These are phyloP conservation scores for Mycena haematopus DNA, from an alignment of 768 basidiomycete genomes.

Conservation along the genomic window DNA sequence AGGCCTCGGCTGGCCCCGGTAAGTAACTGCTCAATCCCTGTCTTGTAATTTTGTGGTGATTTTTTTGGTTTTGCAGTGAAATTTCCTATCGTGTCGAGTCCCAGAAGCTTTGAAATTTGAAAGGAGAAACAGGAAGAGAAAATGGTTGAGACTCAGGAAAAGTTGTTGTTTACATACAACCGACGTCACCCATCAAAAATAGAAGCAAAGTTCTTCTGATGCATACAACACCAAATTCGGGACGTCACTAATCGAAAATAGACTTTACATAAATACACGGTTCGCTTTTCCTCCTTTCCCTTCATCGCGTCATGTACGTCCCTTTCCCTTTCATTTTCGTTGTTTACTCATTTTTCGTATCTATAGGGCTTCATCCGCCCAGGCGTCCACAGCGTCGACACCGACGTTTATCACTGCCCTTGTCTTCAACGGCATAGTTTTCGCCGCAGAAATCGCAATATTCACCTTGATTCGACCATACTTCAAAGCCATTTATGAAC, in stretches of 20 bases:
- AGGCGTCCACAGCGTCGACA: slow-evolving; percentile 70
- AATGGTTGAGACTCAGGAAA: too few species aligned
- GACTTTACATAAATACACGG: background rate
- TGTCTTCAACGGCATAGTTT: slow-evolving; percentile 79
- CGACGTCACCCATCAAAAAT: too few species aligned
- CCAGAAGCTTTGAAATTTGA: background rate
- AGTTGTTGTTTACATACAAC: too few species aligned
- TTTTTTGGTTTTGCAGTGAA: background rate
- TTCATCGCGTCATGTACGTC: slow-evolving; percentile 8
- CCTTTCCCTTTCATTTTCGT: background rate
- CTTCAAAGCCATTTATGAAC: slow-evolving; percentile 91
- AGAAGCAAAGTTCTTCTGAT: too few species aligned
- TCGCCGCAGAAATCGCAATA: slow-evolving; percentile 68
- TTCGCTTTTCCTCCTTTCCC: background rate
- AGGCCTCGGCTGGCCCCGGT: too few species aligned
- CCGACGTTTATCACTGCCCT: slow-evolving; percentile 85
- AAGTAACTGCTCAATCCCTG: too few species aligned
- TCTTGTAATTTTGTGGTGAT: too few species aligned
- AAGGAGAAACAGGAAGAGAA: background rate
- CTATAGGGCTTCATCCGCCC: slow-evolving; percentile 41
- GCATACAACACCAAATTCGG: too few species aligned
- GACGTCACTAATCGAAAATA: background rate
- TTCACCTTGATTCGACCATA: slow-evolving; percentile 87
- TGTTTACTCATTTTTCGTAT: background rate
- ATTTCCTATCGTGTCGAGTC: background rate